phyloP scores from a whole-genome alignment of 1,139 yeast species.

The Suhomyces atakaporum region DNA sequence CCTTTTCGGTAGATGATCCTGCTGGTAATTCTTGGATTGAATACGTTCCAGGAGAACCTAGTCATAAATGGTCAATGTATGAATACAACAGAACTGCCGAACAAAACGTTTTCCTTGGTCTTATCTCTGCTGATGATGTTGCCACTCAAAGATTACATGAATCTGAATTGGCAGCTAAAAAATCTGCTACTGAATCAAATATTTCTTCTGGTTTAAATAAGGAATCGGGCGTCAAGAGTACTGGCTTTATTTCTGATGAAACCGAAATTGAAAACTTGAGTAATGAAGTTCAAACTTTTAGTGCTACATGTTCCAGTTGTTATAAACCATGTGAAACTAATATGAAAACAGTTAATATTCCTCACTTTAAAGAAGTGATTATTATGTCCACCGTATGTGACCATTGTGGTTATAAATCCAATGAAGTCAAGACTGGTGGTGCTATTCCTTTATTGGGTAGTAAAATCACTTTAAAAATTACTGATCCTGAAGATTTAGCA shows the following conservation, averaged over 20 bases:
- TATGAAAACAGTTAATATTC: slow-evolving; percentile 95
- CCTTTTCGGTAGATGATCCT: slow-evolving; percentile 86
- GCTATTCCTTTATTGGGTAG: slow-evolving; percentile 88
- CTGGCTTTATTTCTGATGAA: slow-evolving; percentile 64
- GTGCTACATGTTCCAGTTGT: slow-evolving; percentile 92
- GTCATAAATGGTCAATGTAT: slow-evolving; percentile 86
- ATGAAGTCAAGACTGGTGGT: slow-evolving; percentile 98
- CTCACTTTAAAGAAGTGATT: slow-evolving; percentile 96
- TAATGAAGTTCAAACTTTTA: slow-evolving; percentile 90
- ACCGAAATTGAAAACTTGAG: slow-evolving; percentile 82
- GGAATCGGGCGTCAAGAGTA: slow-evolving; percentile 44
- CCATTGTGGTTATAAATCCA: slow-evolving; percentile 92
- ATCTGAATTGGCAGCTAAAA: slow-evolving; percentile 40
- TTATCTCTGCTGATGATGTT: slow-evolving; percentile 76
- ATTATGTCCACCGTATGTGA: slow-evolving; percentile 95
- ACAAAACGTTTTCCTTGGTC: slow-evolving; percentile 85
- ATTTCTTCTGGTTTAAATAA: slow-evolving; percentile 26
- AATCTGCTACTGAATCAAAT: slow-evolving; percentile 38
- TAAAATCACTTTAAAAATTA: slow-evolving; percentile 69
- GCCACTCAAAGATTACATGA: slow-evolving; percentile 53
- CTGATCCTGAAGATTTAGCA: slow-evolving; percentile 91
- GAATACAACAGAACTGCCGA: slow-evolving; percentile 87
- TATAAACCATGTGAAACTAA: slow-evolving; percentile 81
- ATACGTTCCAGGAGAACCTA: slow-evolving; percentile 81
- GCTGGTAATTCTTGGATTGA: slow-evolving; percentile 98